Percentiles rank a stretch among this genome's conserved stretches.
These are phyloP conservation scores for Raffaelea arxii DNA, from an alignment of 2,329 filamentous ascomycete genomes.

Conservation along the genomic window DNA sequence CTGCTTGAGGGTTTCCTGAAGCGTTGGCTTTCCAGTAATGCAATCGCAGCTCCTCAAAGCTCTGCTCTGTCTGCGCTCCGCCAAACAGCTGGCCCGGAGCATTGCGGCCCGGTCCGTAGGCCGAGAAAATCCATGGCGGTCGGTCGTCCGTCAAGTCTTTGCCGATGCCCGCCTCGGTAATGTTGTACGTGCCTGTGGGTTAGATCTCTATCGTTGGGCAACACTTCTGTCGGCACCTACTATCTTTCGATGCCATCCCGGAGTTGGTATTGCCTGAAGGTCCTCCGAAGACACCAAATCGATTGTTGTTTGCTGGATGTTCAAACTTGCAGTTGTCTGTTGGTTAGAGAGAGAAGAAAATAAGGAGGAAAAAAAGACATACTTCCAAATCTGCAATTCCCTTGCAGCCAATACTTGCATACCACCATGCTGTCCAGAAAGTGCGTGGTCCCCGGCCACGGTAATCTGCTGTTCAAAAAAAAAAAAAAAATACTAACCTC, in stretches of 20 bases:
- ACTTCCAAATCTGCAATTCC: constrained; percentile 43
- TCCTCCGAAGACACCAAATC: constrained; percentile 37
- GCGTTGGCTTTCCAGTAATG: constrained; percentile 56
- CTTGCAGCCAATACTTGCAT: constrained; percentile 41
- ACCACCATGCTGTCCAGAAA: constrained; percentile 21
- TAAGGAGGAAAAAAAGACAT: constrained; percentile 15
- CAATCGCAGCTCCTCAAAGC: constrained; percentile 76
- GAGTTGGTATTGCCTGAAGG: background rate
- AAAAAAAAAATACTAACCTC: too few species aligned
- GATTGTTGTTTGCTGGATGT: constrained; percentile 40
- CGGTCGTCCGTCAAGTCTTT: constrained; percentile 60
- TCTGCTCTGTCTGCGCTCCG: constrained; percentile 69
- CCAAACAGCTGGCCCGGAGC: constrained; percentile 78
- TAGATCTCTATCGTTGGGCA: background rate
- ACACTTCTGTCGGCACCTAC: constrained; percentile 1
- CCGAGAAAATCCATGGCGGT: constrained; percentile 78
- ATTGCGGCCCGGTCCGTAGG: constrained; percentile 70
- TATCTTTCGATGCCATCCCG: background rate
- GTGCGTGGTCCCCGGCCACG: too few species aligned
- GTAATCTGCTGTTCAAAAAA: too few species aligned
- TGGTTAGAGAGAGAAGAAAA: background rate
- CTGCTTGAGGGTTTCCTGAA: constrained; percentile 47
- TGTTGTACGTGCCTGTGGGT: constrained; percentile 29
- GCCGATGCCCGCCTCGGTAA: constrained; percentile 51
- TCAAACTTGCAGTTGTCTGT: constrained; percentile 45